These are phyloP conservation scores for barley (Hordeum vulgare) DNA, from an alignment of 176 grass and related monocot species.

Conservation along the genomic window DNA sequence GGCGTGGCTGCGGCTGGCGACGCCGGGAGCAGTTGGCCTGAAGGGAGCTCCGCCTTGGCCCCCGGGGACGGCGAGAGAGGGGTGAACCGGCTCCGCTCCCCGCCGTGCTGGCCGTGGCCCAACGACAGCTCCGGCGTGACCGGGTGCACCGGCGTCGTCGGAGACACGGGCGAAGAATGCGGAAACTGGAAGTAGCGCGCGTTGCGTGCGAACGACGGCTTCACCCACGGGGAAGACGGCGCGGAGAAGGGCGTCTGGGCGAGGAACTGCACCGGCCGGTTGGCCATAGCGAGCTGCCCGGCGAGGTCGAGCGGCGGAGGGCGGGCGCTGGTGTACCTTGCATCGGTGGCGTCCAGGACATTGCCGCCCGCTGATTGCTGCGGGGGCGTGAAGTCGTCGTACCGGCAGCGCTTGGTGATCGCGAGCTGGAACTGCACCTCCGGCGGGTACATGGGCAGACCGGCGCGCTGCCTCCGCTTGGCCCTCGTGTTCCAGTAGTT, in stretches of 20 bases:
- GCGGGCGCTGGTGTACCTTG: conserved; percentile 21
- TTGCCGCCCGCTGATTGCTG: not conserved
- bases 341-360: not conserved
- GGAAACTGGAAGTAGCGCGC: conserved; percentile 32
- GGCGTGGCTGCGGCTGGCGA: not conserved
- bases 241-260: conserved; percentile 16
- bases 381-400: conserved; percentile 7
- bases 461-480: conserved; percentile 54
- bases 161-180: conserved; percentile 41
- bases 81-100: not conserved
- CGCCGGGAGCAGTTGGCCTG: conserved; percentile 43
- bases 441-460: conserved; percentile 58
- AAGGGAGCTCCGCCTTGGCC: conserved; percentile 56
- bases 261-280: not conserved
- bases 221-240: conserved; percentile 29
- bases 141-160: conserved; percentile 12
- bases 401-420: conserved; percentile 36
- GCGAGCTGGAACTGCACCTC: conserved; percentile 46
- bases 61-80: conserved; percentile 8
- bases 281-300: conserved; percentile 13
- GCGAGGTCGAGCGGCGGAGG: conserved; percentile 43
- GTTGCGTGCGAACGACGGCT: conserved; percentile 2
- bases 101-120: not conserved
- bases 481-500: conserved; percentile 97
- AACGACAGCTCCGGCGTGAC: conserved; percentile 21